Evolutionary conservation across 108 stramenopile genomes (phyloP), one percentile per base, ranked within the genome.

Genomic region (Nitzschia palea): DNA sequence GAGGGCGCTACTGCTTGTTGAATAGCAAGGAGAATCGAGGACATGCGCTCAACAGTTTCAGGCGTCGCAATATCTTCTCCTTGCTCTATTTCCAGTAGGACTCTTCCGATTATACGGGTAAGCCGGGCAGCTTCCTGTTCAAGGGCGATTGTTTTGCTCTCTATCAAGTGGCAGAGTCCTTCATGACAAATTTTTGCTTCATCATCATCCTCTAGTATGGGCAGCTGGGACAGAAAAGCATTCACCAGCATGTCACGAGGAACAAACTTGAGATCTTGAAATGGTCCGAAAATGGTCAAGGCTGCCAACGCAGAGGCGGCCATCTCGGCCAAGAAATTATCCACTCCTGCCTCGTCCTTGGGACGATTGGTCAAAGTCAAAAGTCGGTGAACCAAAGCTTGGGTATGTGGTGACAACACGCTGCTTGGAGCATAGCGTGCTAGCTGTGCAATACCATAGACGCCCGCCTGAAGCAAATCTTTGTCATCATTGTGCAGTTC

Each of bases 381-480:
- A 0, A 83, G 62, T 17, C 60, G 44, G 15, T 67, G 59, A 8
- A 82, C 44, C 29, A 81, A 53, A 20, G 26, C 62, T 47, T 74
- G 55, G 10, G 66, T 47, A 34, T 77, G 75, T 14, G 80, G 29
- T 15, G 66, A 33, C 18, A 79, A 25, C 12, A 78, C 18, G 20
- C 42, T 35, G 26, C 57, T 67, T 4, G 92, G 87, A 30, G 86
- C 83, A 67, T 89, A 78, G 14, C 86, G 73, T 3, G 76, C 79
- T 32, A 94, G 64, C 65, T 94, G 89, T 9, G 82, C 65, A 48
- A 94, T 62, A 23, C 89, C 92, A 64, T 94, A 90, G 10, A 90
- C 75, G n/a, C 80, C 54, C 20, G 86, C 86, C 56, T 69, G 72
- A 30, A 76, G 70, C 15, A 94, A 55, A 28, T 90, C 89, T 36